A percentile compares a stretch with the other conserved stretches of the same genome.
Conservation (phyloP, 371 early-diverging fungal genomes). For the Amoeboaphelidium occidentale region DNA sequence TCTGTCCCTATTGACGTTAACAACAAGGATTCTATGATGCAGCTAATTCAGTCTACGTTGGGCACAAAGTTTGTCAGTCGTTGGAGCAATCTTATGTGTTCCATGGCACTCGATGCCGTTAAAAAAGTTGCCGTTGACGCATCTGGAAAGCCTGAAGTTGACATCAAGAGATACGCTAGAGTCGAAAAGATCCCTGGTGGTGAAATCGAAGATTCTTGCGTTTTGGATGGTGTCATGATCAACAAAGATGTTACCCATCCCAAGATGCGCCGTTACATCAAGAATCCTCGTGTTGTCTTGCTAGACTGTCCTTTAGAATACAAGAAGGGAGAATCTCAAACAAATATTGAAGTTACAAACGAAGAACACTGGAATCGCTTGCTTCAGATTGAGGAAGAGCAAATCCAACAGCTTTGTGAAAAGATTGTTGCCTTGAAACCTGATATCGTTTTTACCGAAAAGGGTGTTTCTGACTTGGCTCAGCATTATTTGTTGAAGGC, state of each 20-base stretch:
- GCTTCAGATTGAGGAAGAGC: constrained; percentile 98
- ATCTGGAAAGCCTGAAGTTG: constrained; percentile 55
- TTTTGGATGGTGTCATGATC: constrained; percentile 96
- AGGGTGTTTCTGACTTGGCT: constrained; percentile 95
- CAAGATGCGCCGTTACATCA: constrained; percentile 95
- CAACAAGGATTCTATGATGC: constrained; percentile 63
- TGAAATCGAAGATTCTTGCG: constrained; percentile 79
- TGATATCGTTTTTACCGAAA: constrained; percentile 97
- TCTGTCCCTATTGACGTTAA: constrained; percentile 56
- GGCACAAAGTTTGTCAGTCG: constrained; percentile 92
- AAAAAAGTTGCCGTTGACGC: constrained; percentile 55
- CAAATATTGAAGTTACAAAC: constrained; percentile 92
- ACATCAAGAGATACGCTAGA: constrained; percentile 93
- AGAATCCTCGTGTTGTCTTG: constrained; percentile 92
- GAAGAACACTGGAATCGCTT: constrained; percentile 90
- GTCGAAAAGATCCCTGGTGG: constrained; percentile 98
- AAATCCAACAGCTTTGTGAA: constrained; percentile 88
- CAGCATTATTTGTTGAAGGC: constrained; percentile 93
- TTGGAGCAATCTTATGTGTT: constrained; percentile 92
- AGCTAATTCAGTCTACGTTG: constrained; percentile 68
- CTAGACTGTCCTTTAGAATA: constrained; percentile 99
- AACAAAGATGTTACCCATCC: constrained; percentile 99
- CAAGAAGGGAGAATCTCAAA: constrained; percentile 99
- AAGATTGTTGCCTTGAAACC: constrained; percentile 89
- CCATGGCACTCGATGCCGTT: constrained; percentile 86